Evolutionary conservation across 768 basidiomycete genomes (phyloP).

Genomic region (Mycena kentingensis): DNA sequence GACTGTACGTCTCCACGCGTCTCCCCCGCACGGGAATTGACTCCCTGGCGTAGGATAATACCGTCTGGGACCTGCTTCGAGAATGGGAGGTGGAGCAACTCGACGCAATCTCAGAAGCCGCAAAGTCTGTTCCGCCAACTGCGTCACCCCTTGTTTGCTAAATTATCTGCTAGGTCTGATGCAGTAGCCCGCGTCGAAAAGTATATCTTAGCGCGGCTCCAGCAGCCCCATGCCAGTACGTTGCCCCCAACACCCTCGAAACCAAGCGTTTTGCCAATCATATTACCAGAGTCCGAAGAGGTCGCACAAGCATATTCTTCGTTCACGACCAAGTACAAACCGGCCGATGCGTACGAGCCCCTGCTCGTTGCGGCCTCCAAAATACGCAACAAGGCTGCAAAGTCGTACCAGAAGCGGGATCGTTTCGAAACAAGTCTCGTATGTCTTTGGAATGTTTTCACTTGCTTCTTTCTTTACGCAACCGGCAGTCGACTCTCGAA

Average conservation of each 20-base stretch:
- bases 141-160: slow-evolving; percentile 9
- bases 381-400: slow-evolving; percentile 58
- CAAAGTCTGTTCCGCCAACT: slow-evolving; percentile 41
- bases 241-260: slow-evolving; percentile 5
- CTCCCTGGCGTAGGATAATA: slow-evolving; percentile 52
- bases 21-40: background rate
- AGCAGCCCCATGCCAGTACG: slow-evolving; percentile 76
- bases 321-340: slow-evolving; percentile 80
- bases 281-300: slow-evolving; percentile 66
- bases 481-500: slow-evolving; percentile 60
- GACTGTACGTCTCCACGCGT: slow-evolving; percentile 42
- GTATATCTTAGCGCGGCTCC: slow-evolving; percentile 65
- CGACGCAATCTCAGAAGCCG: slow-evolving; percentile 44
- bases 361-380: slow-evolving; percentile 79
- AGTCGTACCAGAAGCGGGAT: slow-evolving; percentile 67
- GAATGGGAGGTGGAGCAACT: slow-evolving; percentile 77
- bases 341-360: slow-evolving; percentile 74
- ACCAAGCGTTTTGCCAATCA: background rate
- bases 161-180: slow-evolving; percentile 34
- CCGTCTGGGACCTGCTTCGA: slow-evolving; percentile 69
- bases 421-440: slow-evolving; percentile 62
- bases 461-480: no score
- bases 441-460: no score
- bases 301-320: slow-evolving; percentile 86
- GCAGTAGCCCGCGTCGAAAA: slow-evolving; percentile 56